A percentile compares a stretch with the other conserved stretches of the same genome.
phyloP scores from a whole-genome alignment of 2,329 filamentous ascomycete genomes.

The Cryphonectria radicalis region DNA sequence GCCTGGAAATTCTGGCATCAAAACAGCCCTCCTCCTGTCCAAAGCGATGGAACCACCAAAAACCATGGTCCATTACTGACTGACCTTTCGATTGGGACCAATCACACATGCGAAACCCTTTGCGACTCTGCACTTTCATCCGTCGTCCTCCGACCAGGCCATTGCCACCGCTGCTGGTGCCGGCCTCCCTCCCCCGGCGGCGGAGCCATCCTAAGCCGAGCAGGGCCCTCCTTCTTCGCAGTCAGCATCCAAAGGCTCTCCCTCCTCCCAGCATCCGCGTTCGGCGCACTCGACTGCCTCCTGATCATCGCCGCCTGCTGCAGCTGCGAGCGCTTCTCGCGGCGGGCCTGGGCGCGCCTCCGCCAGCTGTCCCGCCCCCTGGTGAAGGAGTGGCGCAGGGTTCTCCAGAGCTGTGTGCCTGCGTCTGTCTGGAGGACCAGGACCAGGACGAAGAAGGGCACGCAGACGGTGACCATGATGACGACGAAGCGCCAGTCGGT shows the following conservation, averaged over 20 bases:
- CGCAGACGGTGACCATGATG: constrained; percentile 65
- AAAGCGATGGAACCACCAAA: background rate
- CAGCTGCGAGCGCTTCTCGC: constrained; percentile 27
- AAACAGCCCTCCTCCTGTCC: background rate
- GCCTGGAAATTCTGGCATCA: background rate
- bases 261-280: background rate
- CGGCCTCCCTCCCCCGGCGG: background rate
- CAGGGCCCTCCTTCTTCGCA: constrained; percentile 1
- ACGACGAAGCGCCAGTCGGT: constrained; percentile 51
- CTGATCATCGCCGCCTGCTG: constrained; percentile 29
- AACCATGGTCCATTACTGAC: background rate
- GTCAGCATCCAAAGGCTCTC: constrained; percentile 8
- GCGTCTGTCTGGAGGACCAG: constrained; percentile 49
- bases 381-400: constrained; percentile 25
- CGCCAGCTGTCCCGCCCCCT: constrained; percentile 15
- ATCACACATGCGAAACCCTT: background rate
- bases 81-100: background rate
- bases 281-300: constrained; percentile 26
- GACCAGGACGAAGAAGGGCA: constrained; percentile 54
- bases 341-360: constrained; percentile 17
- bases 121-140: background rate
- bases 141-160: background rate
- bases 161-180: background rate
- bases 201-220: background rate
- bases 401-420: constrained; percentile 36